Base-by-base conservation (phyloP, 1,139 yeast genomes). In the Nematodospora anomalae region DNA sequence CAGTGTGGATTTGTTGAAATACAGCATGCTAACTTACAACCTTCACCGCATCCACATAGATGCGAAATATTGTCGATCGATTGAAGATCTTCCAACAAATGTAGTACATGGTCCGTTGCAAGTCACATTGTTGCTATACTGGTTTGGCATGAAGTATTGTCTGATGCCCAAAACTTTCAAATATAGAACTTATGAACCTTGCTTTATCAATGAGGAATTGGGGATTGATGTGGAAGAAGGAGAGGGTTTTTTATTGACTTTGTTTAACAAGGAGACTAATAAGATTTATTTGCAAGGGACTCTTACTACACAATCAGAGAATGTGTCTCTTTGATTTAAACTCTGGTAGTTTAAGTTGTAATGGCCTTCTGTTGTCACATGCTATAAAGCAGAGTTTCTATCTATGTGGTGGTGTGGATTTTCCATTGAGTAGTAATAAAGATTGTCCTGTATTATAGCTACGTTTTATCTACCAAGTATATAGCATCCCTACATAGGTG, bases 31-130 rank as follows among this genome's bases (percentile, higher is more conserved):
- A 38, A 81, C 94, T 0, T 79, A 79, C 60, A 92, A 92, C 54
- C 70, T 92, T 4, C 98, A 92, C 57, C 73, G 75, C 40, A 86
- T 92, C 29, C 98, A 92, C 57, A 79, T 79, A 54, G 86, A 86
- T 51, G 58, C 60, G 2, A 49, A 48, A 1, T 86, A 86, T 52
- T 70, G 85, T 16, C 53, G 44, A 4, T 38, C 55, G 0, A 51
- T 53, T 1, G 97, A 92, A 51, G 71, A 76, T 0, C 74, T 87
- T 33, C 79, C 82, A 0, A 68, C 68, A 26, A 55, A 80, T 1
- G 62, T 92, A 0, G 83, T 84, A 0, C 96, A 86, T 30, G 98
- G 96, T 0, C 97, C 97, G 0, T 64, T 89, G 34, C 65, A 83
- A 44, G 74, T 85, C 1, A 79, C 84, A 2, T 46, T 85, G 29